Base-by-base conservation (phyloP, 2,329 filamentous ascomycete species). In the Penicillium sp. region DNA sequence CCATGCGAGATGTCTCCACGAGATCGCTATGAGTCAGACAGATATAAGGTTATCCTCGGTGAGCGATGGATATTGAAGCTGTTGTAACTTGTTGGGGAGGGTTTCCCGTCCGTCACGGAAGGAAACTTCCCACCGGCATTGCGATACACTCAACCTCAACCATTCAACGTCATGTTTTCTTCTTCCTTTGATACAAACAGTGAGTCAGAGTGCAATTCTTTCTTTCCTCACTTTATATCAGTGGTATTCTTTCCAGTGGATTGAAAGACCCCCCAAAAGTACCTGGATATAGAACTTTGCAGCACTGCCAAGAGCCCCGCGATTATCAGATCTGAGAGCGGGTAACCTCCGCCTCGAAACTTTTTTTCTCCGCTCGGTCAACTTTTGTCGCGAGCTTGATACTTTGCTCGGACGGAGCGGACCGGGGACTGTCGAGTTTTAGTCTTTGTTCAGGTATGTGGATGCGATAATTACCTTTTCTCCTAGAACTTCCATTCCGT, bases 281-380 rank as follows among this genome's bases (percentile, higher is more conserved):
- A 18, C 49, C 2, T 6, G 14, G 24, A 6, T 16, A 6, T 16
- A 9, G 24, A 11, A 27, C 24, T 18, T 13, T 11, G 27, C 56
- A 46, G 44, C 5, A 49, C 50, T 35, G 53, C 60, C 60, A 59
- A 64, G 60, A 57, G 46, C 58, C 49, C 58, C 31, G 49, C 22
- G 51, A 55, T 60, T 64, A 67, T 66, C 63, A 65, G 64, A 67
- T 66, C 63, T 54, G 57, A 41, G 60, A 60, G 56, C 61, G 54
- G 58, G 50, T 56, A 31, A 52, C 40, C 50, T 60, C 59, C 63
- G 53, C 55, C 51, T 56, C 46, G 36, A 22, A 10, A 41, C 16
- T 18, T 40, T 53, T 56, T 58, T 50, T 53, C 16, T 44, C 50
- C 39, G 35, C 27, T 52, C 44, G 35, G 37, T 14, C 27, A 36